A percentile compares a stretch with the other conserved stretches of the same genome.
Evolutionary conservation across 371 early-diverging fungal genomes (phyloP).

Genomic region (Massospora cicadina): DNA sequence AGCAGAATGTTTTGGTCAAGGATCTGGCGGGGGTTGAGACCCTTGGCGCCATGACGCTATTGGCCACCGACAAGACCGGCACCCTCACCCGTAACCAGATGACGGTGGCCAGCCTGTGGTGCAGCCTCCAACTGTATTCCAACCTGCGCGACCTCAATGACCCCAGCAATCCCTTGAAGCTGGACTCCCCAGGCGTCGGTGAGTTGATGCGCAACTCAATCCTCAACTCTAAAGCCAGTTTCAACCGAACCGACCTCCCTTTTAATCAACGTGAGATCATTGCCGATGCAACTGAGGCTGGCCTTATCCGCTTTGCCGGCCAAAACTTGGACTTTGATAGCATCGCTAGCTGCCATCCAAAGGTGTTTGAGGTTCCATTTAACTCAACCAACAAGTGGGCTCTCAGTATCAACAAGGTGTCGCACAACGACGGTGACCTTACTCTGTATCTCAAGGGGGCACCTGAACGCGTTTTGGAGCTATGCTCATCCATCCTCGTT

Average conservation of each 20-base stretch:
- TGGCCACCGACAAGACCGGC: conserved; percentile 93
- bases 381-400: conserved; percentile 90
- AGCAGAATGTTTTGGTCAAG: conserved; percentile 77
- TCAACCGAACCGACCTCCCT: conserved; percentile 73
- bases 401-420: conserved; percentile 60
- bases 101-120: conserved; percentile 82
- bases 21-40: conserved; percentile 90
- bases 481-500: conserved; percentile 49
- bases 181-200: conserved; percentile 34
- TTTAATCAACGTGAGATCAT: conserved; percentile 50
- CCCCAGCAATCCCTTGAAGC: conserved; percentile 20
- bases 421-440: conserved; percentile 41
- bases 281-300: conserved; percentile 88
- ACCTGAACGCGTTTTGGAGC: conserved; percentile 69
- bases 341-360: conserved; percentile 44
- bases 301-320: conserved; percentile 62
- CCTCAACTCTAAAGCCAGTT: conserved; percentile 66
- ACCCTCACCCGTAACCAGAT: conserved; percentile 91
- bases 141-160: conserved; percentile 28
- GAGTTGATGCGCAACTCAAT: conserved; percentile 52
- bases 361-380: conserved; percentile 93
- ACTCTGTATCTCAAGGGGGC: conserved; percentile 84
- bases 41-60: conserved; percentile 83
- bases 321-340: conserved; percentile 42
- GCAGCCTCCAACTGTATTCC: conserved; percentile 38